phyloP scores from a whole-genome alignment of 2,329 filamentous ascomycete species.

The Clonostachys rhizophaga region DNA sequence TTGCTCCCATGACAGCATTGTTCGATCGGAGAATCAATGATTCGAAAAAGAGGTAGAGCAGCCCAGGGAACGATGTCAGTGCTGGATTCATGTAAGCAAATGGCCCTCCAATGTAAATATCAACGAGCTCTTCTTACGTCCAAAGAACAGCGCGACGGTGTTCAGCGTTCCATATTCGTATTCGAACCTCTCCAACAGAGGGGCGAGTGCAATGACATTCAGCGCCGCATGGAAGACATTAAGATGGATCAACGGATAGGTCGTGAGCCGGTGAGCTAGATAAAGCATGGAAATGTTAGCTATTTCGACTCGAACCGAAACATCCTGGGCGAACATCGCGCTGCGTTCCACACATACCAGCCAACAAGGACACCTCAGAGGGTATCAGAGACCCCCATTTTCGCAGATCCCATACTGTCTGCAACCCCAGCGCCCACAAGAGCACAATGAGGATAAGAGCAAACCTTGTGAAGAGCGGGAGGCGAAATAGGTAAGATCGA shows the following conservation, averaged over 20 bases:
- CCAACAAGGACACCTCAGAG: constrained; percentile 64
- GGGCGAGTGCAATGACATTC: constrained; percentile 75
- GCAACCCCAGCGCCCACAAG: constrained; percentile 62
- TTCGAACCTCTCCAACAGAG: constrained; percentile 92
- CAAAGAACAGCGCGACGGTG: constrained; percentile 81
- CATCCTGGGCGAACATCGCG: no score
- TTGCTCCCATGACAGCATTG: constrained; percentile 74
- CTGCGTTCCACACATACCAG: constrained; percentile 44
- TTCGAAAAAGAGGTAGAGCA: constrained; percentile 77
- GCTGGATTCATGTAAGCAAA: constrained; percentile 37
- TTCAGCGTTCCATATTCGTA: constrained; percentile 86
- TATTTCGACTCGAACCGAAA: neutral
- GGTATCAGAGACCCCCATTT: constrained; percentile 79
- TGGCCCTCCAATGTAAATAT: neutral
- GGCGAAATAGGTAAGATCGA: constrained; percentile 74
- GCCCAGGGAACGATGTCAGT: constrained; percentile 75
- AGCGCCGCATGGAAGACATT: constrained; percentile 76
- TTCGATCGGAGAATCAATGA: constrained; percentile 66
- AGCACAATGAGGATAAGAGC: constrained; percentile 60
- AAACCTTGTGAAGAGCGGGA: constrained; percentile 82
- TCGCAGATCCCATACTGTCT: constrained; percentile 65
- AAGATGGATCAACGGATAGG: constrained; percentile 82
- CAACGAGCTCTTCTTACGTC: constrained; percentile 60
- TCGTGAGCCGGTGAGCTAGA: constrained; percentile 81
- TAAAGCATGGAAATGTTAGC: neutral